phyloP scores from a whole-genome alignment of 148 eudicot genomes.

The Dysphania ambrosioides region DNA sequence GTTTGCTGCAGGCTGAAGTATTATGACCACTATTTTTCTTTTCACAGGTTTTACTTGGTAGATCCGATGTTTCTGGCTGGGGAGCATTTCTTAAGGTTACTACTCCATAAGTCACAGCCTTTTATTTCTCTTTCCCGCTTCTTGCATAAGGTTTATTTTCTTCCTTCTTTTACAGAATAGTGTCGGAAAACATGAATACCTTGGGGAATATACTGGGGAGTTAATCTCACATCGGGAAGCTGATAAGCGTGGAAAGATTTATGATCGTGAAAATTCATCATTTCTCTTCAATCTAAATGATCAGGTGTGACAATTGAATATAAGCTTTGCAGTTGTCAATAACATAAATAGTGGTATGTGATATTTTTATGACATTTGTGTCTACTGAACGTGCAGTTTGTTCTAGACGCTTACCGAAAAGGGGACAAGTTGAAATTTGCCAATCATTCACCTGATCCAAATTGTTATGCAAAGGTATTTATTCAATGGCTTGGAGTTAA shows the following conservation, averaged over 20 bases:
- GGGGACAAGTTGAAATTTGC: conserved; percentile 97
- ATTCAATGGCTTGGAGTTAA: background rate
- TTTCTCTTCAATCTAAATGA: conserved; percentile 94
- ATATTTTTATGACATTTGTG: conserved; percentile 4
- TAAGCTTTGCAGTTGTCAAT: background rate
- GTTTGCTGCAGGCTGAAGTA: background rate
- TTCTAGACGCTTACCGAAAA: conserved; percentile 93
- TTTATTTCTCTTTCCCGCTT: background rate
- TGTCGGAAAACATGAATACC: conserved; percentile 87
- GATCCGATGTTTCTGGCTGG: conserved; percentile 99
- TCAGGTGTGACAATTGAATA: conserved; percentile 46
- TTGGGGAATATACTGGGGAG: conserved; percentile 99
- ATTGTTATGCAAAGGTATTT: conserved; percentile 91
- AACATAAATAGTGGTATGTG: conserved; percentile 5
- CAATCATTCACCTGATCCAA: conserved; percentile 93
- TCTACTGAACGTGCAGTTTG: conserved; percentile 45
- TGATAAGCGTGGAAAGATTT: conserved; percentile 95
- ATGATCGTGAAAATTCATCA: conserved; percentile 90
- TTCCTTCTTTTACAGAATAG: conserved; percentile 54
- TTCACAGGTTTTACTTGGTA: conserved; percentile 84
- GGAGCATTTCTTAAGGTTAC: conserved; percentile 97
- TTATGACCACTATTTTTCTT: conserved; percentile 14
- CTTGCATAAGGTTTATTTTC: conserved; percentile 10
- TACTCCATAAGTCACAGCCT: background rate
- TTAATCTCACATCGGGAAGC: conserved; percentile 97